A percentile compares a stretch with the other conserved stretches of the same genome.
These are phyloP conservation scores for Erucastrum elatum DNA, from an alignment of 345 rosid species.

Conservation along the genomic window DNA sequence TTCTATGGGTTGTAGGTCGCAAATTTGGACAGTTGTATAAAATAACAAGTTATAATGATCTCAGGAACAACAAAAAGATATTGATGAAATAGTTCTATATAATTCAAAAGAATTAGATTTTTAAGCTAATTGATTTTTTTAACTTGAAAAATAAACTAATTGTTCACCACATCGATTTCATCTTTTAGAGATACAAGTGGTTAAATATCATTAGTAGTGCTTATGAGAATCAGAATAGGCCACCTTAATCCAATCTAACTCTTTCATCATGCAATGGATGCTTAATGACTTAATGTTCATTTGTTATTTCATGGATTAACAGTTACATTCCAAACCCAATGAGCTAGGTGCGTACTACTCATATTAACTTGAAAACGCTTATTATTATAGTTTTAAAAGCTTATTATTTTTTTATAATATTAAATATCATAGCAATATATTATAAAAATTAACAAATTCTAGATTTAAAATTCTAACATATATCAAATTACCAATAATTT, in stretches of 20 bases:
- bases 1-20: not conserved
- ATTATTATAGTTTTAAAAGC: not conserved
- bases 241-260: slow-evolving; percentile 20
- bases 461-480: not conserved
- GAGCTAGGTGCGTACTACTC: not conserved
- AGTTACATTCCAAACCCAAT: slow-evolving; percentile 10
- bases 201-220: slow-evolving; percentile 24
- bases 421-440: not conserved
- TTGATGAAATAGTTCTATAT: not conserved
- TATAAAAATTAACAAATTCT: not conserved
- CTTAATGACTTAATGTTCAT: slow-evolving; percentile 8
- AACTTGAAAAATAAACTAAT: not conserved
- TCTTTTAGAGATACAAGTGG: slow-evolving; percentile 6
- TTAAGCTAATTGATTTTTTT: not conserved
- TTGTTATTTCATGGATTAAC: not conserved
- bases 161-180: slow-evolving; percentile 3
- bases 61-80: not conserved
- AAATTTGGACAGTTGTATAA: not conserved
- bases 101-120: not conserved
- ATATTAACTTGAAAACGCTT: not conserved
- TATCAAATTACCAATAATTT: not conserved
- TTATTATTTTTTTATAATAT: not conserved
- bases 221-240: slow-evolving; percentile 22
- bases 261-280: not conserved
- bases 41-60: not conserved